These are phyloP conservation scores for Trypanosoma brucei DNA, from an alignment of 208 protist genomes.

Conservation along the genomic window DNA sequence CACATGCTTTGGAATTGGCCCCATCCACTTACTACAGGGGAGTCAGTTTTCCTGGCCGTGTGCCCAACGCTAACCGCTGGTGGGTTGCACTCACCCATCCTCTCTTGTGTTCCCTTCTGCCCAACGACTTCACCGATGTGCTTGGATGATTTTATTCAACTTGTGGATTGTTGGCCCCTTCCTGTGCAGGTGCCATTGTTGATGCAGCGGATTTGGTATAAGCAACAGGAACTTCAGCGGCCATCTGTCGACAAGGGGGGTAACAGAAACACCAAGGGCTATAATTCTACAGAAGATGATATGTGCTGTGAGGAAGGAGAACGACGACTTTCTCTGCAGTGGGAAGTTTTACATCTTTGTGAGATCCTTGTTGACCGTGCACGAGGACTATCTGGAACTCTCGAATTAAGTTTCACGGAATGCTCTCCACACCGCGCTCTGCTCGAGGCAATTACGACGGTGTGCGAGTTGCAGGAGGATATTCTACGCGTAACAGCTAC, in stretches of 20 bases:
- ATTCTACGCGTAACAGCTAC: conserved; percentile 7
- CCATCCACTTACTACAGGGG: neutral
- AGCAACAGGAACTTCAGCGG: conserved; percentile 3
- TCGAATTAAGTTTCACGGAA: conserved; percentile 21
- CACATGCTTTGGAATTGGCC: neutral
- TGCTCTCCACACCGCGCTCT: conserved; percentile 18
- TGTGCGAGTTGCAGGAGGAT: conserved; percentile 22
- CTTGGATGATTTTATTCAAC: neutral
- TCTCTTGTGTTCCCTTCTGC: conserved; percentile 1
- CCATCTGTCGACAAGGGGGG: neutral
- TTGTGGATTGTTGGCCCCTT: conserved; percentile 6
- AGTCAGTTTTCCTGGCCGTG: conserved; percentile 9
- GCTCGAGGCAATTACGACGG: conserved; percentile 21
- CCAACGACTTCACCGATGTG: neutral
- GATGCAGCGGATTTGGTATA: conserved; percentile 5
- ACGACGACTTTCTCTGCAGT: conserved; percentile 7
- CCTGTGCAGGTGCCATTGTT: conserved; percentile 21
- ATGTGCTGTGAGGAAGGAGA: neutral
- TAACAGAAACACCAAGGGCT: neutral
- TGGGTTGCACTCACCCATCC: conserved; percentile 6
- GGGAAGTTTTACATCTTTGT: conserved; percentile 16
- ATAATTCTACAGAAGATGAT: neutral
- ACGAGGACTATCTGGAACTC: conserved; percentile 13
- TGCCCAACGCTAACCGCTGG: conserved; percentile 17
- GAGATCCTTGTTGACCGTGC: conserved; percentile 7